Evolutionary conservation across 768 basidiomycete genomes (phyloP).

Genomic region (Pulveroboletus sp.): DNA sequence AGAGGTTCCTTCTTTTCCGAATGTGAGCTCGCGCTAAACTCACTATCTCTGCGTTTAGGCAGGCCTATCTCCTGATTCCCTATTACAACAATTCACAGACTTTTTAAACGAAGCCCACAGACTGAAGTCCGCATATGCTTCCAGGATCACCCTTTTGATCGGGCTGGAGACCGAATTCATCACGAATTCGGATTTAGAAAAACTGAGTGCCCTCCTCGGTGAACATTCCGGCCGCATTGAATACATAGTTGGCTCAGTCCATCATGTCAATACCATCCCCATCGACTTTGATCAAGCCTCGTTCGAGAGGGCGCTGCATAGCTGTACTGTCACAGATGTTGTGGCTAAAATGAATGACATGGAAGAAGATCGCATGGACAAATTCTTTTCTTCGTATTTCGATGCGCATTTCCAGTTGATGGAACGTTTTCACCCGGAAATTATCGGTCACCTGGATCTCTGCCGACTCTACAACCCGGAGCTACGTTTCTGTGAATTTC

Average conservation of each 20-base stretch:
- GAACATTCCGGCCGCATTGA: slow-evolving; percentile 55
- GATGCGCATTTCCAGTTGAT: slow-evolving; percentile 80
- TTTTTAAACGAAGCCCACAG: slow-evolving; percentile 81
- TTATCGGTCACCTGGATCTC: slow-evolving; percentile 92
- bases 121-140: slow-evolving; percentile 58
- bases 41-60: slow-evolving; percentile 40
- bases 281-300: slow-evolving; percentile 87
- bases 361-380: slow-evolving; percentile 33
- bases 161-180: slow-evolving; percentile 94
- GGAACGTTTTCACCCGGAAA: slow-evolving; percentile 69
- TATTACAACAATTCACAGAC: slow-evolving; percentile 61
- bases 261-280: slow-evolving; percentile 82
- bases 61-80: slow-evolving; percentile 45
- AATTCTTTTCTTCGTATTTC: slow-evolving; percentile 68
- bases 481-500: slow-evolving; percentile 51
- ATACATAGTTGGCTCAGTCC: slow-evolving; percentile 89
- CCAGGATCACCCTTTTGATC: slow-evolving; percentile 71
- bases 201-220: slow-evolving; percentile 51
- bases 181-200: slow-evolving; percentile 58
- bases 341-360: slow-evolving; percentile 22
- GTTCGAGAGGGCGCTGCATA: slow-evolving; percentile 57
- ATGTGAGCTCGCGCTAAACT: slow-evolving; percentile 5
- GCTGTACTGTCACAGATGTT: slow-evolving; percentile 34
- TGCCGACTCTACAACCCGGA: slow-evolving; percentile 80
- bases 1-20: slow-evolving; percentile 56